A percentile compares a stretch with the other conserved stretches of the same genome.
phyloP scores from a whole-genome alignment of 345 rosid genomes.

The Noccaea bulbosa region DNA sequence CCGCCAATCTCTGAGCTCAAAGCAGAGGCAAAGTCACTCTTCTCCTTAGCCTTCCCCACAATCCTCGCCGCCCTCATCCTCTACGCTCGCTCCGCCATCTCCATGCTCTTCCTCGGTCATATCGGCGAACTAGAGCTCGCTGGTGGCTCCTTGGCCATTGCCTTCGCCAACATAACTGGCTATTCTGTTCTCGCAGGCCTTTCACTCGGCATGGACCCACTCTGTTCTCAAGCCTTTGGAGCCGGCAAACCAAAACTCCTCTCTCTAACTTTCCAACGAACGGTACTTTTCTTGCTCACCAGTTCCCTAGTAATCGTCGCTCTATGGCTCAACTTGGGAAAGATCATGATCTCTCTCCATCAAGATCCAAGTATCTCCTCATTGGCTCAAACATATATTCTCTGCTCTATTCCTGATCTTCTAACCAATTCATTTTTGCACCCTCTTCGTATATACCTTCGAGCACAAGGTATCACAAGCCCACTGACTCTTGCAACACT shows the following conservation, averaged over 20 bases:
- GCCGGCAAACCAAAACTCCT: conserved; percentile 83
- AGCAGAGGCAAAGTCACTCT: conserved; percentile 66
- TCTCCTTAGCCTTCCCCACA: conserved; percentile 79
- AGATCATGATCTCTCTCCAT: conserved; percentile 60
- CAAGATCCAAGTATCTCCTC: conserved; percentile 70
- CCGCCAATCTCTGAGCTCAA: conserved; percentile 49
- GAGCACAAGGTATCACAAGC: conserved; percentile 86
- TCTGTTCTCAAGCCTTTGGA: conserved; percentile 94
- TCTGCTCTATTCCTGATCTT: conserved; percentile 83
- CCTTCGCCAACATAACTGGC: conserved; percentile 91
- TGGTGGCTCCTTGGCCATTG: conserved; percentile 90
- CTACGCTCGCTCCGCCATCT: conserved; percentile 81
- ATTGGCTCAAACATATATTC: conserved; percentile 68
- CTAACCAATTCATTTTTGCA: conserved; percentile 77
- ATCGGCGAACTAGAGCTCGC: conserved; percentile 86
- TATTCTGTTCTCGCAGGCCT: conserved; percentile 94
- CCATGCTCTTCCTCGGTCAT: conserved; percentile 93
- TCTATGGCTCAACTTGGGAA: conserved; percentile 74
- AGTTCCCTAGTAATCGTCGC: conserved; percentile 65
- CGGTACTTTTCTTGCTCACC: conserved; percentile 68
- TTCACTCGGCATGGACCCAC: conserved; percentile 93
- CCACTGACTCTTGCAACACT: conserved; percentile 78
- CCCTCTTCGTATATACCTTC: conserved; percentile 98
- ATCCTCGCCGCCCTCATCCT: conserved; percentile 83
- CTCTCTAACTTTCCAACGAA: conserved; percentile 79